Percentiles rank a stretch among this genome's conserved stretches.
phyloP scores from a whole-genome alignment of 1,284 basidiomycete genomes.

The Puccinia novopanici region DNA sequence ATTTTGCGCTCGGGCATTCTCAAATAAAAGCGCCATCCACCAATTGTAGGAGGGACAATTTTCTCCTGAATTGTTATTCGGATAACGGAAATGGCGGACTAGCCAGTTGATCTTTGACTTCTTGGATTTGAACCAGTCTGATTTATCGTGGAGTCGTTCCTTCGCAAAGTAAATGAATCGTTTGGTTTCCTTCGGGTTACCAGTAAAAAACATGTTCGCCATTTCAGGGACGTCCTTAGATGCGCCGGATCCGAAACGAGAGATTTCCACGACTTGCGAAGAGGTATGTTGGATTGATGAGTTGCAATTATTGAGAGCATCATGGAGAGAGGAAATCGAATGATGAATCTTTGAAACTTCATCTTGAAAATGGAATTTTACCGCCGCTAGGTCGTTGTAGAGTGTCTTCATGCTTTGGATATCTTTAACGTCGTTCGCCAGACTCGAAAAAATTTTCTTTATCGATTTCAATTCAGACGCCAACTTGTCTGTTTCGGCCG shows the following conservation, averaged over 20 bases:
- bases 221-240: neutral
- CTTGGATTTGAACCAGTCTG: neutral
- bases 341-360: neutral
- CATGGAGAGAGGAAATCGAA: neutral
- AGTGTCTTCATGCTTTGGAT: conserved; percentile 15
- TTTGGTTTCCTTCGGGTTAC: neutral
- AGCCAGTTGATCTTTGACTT: conserved; percentile 25
- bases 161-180: too few species aligned
- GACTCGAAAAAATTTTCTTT: neutral
- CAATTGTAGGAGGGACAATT: neutral
- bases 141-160: too few species aligned
- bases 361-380: neutral
- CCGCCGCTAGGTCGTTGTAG: neutral
- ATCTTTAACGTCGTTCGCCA: conserved; percentile 2
- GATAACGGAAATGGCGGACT: neutral
- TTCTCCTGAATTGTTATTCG: neutral
- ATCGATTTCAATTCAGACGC: neutral
- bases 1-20: conserved; percentile 2
- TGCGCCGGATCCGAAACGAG: neutral
- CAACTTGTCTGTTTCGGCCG: neutral
- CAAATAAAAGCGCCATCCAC: conserved; percentile 16
- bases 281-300: neutral
- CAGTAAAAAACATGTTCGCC: neutral
- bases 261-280: neutral
- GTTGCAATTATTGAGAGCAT: neutral